A percentile compares a stretch with the other conserved stretches of the same genome.
Conservation (phyloP, 208 protist species). For the Hexamita inflata region DNA sequence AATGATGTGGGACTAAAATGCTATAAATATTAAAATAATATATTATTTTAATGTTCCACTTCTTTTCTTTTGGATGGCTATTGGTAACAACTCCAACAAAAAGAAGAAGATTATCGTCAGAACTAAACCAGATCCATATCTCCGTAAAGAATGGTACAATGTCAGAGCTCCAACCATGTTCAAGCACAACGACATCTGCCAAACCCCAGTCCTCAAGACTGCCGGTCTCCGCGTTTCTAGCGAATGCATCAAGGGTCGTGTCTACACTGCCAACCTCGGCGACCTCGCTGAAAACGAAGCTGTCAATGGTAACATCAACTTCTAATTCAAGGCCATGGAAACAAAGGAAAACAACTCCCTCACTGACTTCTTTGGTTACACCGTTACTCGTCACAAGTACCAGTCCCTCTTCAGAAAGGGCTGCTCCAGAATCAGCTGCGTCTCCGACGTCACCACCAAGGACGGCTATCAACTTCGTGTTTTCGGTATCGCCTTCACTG, state of each 20-base stretch:
- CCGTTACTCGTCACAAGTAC: conserved; percentile 90
- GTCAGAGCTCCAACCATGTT: conserved; percentile 86
- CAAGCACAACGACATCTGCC: conserved; percentile 70
- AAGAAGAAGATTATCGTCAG: conserved; percentile 22
- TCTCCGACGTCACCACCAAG: conserved; percentile 56
- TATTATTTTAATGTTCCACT: too few species aligned
- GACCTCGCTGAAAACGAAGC: conserved; percentile 78
- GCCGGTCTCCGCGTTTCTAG: conserved; percentile 66
- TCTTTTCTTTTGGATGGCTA: too few species aligned
- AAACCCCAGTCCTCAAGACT: conserved; percentile 89
- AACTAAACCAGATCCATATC: conserved; percentile 16
- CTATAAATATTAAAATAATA: too few species aligned
- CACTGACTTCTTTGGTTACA: conserved; percentile 92
- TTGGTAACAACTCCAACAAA: neutral
- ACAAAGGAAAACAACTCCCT: conserved; percentile 80
- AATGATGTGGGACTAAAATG: too few species aligned
- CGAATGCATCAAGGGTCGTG: conserved; percentile 78
- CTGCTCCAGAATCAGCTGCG: conserved; percentile 85
- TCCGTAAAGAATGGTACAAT: conserved; percentile 96
- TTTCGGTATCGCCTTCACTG: conserved; percentile 92
- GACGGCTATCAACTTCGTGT: conserved; percentile 69
- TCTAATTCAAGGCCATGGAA: conserved; percentile 85
- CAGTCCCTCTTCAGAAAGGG: conserved; percentile 89
- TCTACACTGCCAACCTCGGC: conserved; percentile 84
- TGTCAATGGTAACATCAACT: conserved; percentile 38